phyloP scores from a whole-genome alignment of 2,329 filamentous ascomycete species.

The Cryphonectria japonica region DNA sequence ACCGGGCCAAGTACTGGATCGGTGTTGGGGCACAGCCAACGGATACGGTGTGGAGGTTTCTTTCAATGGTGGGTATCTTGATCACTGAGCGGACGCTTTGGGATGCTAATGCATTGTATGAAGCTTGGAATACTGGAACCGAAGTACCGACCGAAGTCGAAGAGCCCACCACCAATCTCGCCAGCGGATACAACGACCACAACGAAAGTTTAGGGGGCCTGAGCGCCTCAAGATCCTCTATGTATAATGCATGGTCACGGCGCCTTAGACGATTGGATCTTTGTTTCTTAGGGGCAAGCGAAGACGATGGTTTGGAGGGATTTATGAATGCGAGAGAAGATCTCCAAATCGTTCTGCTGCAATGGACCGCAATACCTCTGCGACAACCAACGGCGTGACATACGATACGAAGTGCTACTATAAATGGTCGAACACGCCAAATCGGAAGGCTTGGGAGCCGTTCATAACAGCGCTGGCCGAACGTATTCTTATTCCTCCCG shows the following conservation, averaged over 20 bases:
- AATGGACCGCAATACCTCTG: neutral
- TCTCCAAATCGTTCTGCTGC: neutral
- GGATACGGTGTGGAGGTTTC: constrained; percentile 83
- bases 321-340: neutral
- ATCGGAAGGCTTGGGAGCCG: neutral
- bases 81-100: too few relatives aligned
- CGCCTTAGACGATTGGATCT: neutral
- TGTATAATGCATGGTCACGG: neutral
- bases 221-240: neutral
- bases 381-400: neutral
- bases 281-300: neutral
- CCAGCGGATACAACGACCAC: constrained; percentile 18
- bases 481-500: neutral
- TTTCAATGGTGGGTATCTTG: constrained; percentile 69
- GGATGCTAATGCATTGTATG: neutral
- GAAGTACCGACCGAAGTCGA: constrained; percentile 40
- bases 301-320: neutral
- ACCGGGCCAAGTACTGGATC: constrained; percentile 90
- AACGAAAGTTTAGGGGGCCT: constrained; percentile 19
- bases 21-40: constrained; percentile 95
- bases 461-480: neutral
- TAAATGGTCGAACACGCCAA: neutral
- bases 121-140: constrained; percentile 45
- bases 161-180: constrained; percentile 23
- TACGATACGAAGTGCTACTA: neutral